Base-by-base conservation (phyloP, 1,284 basidiomycete species). In the Agaricales sp. region DNA sequence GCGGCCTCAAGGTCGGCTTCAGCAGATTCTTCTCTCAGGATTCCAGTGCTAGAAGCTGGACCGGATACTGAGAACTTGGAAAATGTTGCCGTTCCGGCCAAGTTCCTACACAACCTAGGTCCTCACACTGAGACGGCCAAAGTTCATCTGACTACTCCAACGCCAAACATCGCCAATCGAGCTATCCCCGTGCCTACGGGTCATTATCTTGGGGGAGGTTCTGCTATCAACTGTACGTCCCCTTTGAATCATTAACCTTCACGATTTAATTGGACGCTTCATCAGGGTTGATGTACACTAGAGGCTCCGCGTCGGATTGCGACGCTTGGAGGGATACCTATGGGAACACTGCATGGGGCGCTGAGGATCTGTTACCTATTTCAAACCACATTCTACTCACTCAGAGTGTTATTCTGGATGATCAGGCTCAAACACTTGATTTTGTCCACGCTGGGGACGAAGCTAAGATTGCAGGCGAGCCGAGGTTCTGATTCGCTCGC, bases 211-310 rank as follows among this genome's bases (percentile, higher is more conserved):
- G 80, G 80, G 6, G 80, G 81, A 0, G 80, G 78, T 0, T 80
- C 79, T 1, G 63, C 66, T 50, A 67, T 82, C 12, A 80, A 82
- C 55, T 80, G 80, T 79, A 50, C 22, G 74, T 53, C n/a, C n/a
- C n/a, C n/a, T n/a, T 8, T 11, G 16, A 43, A 73, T 70, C 68
- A 51, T 60, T 64, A 55, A 60, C 66, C 57, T 74, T 74, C 47
- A n/a, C n/a, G n/a, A 65, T 60, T 0, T 8, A 11, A 8, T 11
- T n/a, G 8, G 11, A 11, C n/a, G n/a, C 11, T 35, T 8, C n/a
- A 8, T 35, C n/a, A 35, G 30, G 11, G 8, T 11, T 35, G 30
- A 35, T 35, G 11, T 43, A 16, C n/a, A 37, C 18, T 16, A 66
- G 72, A 14, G 66, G 66, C 0, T 56, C 65, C 3, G 64, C 68